A percentile compares a stretch with the other conserved stretches of the same genome.
These are phyloP conservation scores for Globisporangium splendens DNA, from an alignment of 352 stramenopile genomes.

Conservation along the genomic window DNA sequence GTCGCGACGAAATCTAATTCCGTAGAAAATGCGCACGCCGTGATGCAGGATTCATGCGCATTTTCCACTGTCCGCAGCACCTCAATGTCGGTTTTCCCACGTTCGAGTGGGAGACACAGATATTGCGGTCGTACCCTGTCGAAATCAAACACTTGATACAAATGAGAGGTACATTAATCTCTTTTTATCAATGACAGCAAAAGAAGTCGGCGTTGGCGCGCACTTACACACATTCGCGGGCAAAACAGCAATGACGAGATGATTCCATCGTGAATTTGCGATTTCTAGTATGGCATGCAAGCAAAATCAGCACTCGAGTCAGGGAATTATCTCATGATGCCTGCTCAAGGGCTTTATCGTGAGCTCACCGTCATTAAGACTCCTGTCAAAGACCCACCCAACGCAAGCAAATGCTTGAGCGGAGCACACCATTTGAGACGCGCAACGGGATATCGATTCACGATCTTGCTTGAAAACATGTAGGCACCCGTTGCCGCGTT, in stretches of 20 bases:
- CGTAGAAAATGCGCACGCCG: slow-evolving; percentile 43
- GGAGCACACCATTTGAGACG: slow-evolving; percentile 55
- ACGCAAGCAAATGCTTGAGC: slow-evolving; percentile 47
- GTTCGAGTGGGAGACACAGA: slow-evolving; percentile 50
- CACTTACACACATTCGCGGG: slow-evolving; percentile 42
- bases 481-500: slow-evolving; percentile 57
- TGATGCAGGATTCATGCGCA: slow-evolving; percentile 58
- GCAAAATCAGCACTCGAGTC: slow-evolving; percentile 4
- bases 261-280: slow-evolving; percentile 44
- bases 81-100: slow-evolving; percentile 45
- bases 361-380: slow-evolving; percentile 37
- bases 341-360: no score
- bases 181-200: not conserved
- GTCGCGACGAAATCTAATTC: slow-evolving; percentile 44
- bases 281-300: slow-evolving; percentile 24
- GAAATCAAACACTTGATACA: slow-evolving; percentile 61
- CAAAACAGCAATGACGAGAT: slow-evolving; percentile 65
- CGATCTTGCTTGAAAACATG: slow-evolving; percentile 58
- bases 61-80: slow-evolving; percentile 62
- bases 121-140: slow-evolving; percentile 49
- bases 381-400: slow-evolving; percentile 48
- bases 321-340: not conserved
- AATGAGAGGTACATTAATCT: not conserved
- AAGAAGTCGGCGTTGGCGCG: not conserved
- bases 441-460: slow-evolving; percentile 41